These are phyloP conservation scores for Talaromyces ruber DNA, from an alignment of 495 filamentous ascomycete genomes.

Conservation along the genomic window DNA sequence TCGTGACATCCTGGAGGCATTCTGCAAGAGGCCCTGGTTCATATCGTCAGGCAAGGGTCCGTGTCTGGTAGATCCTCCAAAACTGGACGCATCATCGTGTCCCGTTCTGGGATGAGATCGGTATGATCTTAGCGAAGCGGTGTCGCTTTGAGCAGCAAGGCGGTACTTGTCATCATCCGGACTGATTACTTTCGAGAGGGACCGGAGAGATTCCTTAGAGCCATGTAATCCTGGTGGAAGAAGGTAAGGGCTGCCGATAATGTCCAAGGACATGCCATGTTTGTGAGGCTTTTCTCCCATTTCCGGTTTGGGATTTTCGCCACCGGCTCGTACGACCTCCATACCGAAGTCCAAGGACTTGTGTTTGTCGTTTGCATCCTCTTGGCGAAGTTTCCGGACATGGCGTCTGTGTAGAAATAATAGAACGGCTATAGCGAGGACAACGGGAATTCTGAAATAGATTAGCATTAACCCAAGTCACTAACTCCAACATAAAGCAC, in stretches of 20 bases:
- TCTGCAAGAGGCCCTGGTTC: conserved; percentile 50
- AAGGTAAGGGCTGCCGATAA: conserved; percentile 72
- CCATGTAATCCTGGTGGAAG: conserved; percentile 71
- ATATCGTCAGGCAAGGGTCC: conserved; percentile 42
- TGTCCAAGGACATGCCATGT: conserved; percentile 73
- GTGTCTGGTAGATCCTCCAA: conserved; percentile 42
- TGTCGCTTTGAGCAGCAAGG: conserved; percentile 53
- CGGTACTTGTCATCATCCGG: conserved; percentile 78
- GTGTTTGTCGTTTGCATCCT: conserved; percentile 82
- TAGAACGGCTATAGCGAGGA: conserved; percentile 57
- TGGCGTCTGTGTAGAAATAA: conserved; percentile 72
- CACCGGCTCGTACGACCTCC: conserved; percentile 34
- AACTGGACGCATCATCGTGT: conserved; percentile 54
- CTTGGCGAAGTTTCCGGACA: conserved; percentile 58
- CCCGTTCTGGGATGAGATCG: conserved; percentile 38
- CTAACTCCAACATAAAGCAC: conserved; percentile 23
- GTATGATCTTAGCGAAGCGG: conserved; percentile 46
- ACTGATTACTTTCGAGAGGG: conserved; percentile 63
- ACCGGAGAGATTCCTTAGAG: conserved; percentile 79
- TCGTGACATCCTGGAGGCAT: conserved; percentile 57
- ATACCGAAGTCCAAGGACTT: conserved; percentile 93
- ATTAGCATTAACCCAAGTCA: conserved; percentile 11
- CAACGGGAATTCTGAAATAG: conserved; percentile 61
- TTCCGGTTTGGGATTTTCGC: conserved; percentile 19
- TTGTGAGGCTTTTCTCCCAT: conserved; percentile 29